A percentile compares a stretch with the other conserved stretches of the same genome.
phyloP scores from a whole-genome alignment of 2,329 filamentous ascomycete genomes.

The Talaromyces sp. region DNA sequence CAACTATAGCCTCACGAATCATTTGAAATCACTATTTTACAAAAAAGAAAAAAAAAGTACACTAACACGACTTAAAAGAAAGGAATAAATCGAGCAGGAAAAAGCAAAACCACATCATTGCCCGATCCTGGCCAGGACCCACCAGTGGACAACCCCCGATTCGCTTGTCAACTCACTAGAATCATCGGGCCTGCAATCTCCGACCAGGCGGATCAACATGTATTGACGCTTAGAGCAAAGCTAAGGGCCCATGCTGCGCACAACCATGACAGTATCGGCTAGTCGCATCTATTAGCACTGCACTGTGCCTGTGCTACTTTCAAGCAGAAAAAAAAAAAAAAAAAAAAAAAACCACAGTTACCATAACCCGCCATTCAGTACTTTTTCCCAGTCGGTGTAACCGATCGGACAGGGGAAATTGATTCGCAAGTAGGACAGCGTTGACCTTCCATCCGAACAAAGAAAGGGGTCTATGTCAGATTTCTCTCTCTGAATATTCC shows the following conservation, averaged over 20 bases:
- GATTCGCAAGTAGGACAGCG: background rate
- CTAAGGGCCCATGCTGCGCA: background rate
- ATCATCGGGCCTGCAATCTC: conserved; percentile 1
- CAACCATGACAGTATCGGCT: conserved; percentile 12
- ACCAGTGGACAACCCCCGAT: background rate
- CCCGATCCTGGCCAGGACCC: background rate
- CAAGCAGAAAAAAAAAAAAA: background rate
- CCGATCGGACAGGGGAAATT: conserved; percentile 3
- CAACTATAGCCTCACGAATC: too few species aligned
- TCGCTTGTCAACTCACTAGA: background rate
- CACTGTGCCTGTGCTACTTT: background rate
- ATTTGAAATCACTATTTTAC: background rate
- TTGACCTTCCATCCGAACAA: background rate
- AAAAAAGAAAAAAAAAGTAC: background rate
- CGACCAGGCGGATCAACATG: conserved; percentile 5
- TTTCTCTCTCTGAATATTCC: background rate
- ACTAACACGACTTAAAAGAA: background rate
- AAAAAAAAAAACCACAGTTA: background rate
- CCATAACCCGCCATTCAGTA: background rate
- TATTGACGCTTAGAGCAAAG: background rate
- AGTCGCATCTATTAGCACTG: conserved; percentile 8
- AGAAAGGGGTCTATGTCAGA: background rate
- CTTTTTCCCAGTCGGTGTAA: conserved; percentile 12
- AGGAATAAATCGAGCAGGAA: background rate
- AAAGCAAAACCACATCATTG: background rate